phyloP scores from a whole-genome alignment of 1,284 basidiomycete genomes.

The Ustilago trichophora region DNA sequence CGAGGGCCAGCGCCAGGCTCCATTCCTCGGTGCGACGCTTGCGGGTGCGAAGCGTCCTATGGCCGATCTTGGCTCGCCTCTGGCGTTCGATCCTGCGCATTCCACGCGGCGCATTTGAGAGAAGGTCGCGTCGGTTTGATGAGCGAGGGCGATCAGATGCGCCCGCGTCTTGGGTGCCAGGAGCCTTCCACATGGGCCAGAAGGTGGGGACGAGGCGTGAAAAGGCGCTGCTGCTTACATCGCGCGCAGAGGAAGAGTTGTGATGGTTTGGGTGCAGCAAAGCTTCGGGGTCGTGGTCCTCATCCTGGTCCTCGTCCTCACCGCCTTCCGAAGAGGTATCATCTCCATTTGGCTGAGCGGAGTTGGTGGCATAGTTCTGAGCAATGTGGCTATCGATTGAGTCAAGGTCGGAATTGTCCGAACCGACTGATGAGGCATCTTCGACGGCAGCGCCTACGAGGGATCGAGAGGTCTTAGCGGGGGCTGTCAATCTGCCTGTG shows the following conservation, averaged over 20 bases:
- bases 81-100: conserved; percentile 35
- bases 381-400: conserved; percentile 62
- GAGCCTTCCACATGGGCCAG: conserved; percentile 64
- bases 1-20: conserved; percentile 77
- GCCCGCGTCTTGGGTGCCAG: conserved; percentile 4
- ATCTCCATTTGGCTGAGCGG: conserved; percentile 3
- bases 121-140: conserved; percentile 9
- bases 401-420: conserved; percentile 60
- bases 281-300: conserved; percentile 24
- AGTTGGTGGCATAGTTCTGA: conserved; percentile 52
- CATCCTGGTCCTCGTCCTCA: conserved; percentile 13
- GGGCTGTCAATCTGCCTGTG: conserved; percentile 11
- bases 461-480: conserved; percentile 9
- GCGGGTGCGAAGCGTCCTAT: conserved; percentile 20
- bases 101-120: conserved; percentile 32
- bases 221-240: conserved; percentile 58
- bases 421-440: conserved; percentile 51
- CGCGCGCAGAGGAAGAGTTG: conserved; percentile 13
- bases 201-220: conserved; percentile 55
- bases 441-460: conserved; percentile 10
- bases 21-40: conserved; percentile 73
- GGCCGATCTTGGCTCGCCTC: conserved; percentile 24
- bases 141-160: conserved; percentile 1
- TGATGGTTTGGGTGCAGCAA: conserved; percentile 3
- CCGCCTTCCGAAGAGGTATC: conserved; percentile 28